Evolutionary conservation across 1,284 basidiomycete genomes (phyloP).

Genomic region (Amylostereum areolatum): DNA sequence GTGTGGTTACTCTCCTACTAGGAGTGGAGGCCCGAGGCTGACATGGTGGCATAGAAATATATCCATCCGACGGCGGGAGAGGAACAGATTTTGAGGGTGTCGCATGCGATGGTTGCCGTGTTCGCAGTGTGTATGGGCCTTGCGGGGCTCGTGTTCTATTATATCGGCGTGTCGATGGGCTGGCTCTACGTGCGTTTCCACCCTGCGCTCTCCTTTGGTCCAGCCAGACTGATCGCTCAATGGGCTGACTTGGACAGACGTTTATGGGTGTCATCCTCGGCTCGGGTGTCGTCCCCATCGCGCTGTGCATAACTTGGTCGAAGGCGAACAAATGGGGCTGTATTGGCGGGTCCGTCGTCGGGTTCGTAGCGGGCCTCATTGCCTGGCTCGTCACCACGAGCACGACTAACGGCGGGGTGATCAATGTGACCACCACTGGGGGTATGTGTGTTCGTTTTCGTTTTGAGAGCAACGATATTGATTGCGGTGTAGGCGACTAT

Average conservation of each 20-base stretch:
- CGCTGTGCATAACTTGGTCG: slow-evolving; percentile 77
- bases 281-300: slow-evolving; percentile 83
- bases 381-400: slow-evolving; percentile 85
- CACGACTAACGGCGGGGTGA: slow-evolving; percentile 58
- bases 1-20: neutral
- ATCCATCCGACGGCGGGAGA: slow-evolving; percentile 55
- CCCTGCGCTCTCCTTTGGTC: neutral
- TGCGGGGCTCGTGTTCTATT: slow-evolving; percentile 82
- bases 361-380: slow-evolving; percentile 67
- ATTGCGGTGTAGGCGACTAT: slow-evolving; percentile 48
- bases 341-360: slow-evolving; percentile 63
- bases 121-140: slow-evolving; percentile 70
- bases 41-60: slow-evolving; percentile 32
- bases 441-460: neutral
- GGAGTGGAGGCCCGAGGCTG: no score
- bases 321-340: slow-evolving; percentile 83
- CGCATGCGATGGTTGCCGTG: slow-evolving; percentile 35
- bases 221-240: neutral
- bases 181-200: slow-evolving; percentile 67
- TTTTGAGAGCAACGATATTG: neutral
- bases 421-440: slow-evolving; percentile 51
- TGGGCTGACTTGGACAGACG: slow-evolving; percentile 36
- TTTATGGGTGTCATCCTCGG: slow-evolving; percentile 85
- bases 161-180: slow-evolving; percentile 86
- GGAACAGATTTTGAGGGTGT: slow-evolving; percentile 49